Base-by-base conservation (phyloP, 805 yeast genomes). In the Metschnikowia cerradonensis region DNA sequence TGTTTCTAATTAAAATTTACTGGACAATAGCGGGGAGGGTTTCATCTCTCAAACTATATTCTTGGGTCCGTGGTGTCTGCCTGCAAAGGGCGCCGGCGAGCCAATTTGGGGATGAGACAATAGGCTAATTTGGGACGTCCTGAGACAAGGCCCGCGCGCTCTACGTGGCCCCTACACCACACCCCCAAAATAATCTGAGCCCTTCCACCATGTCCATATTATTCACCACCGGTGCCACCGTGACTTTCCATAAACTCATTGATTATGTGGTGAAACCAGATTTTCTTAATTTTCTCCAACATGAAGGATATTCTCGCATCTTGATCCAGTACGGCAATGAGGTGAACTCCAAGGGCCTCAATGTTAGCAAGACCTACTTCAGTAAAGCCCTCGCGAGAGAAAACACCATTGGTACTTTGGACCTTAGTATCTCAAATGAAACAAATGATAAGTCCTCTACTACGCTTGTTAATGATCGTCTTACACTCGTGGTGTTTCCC, bases 151-250 rank as follows among this genome's bases (percentile, higher is more conserved):
- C 23, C 23, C 6, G 23, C 23, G 30, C 30, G 26, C 23, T 23
- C 14, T 15, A 34, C 36, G 36, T 17, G 15, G 36, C 17, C 36
- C 13, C 4, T 8, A 35, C 20, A 35, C 19, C 17, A 23, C 23
- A 22, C 26, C 8, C 6, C 26, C 26, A 22, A 3, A 7, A 22
- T 22, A 5, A 14, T 37, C 15, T 13, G 22, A 15, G 17, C 11
- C 15, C 26, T 19, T 31, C 36, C 45, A 31, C 37, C 37, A 45
- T 45, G 48, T 47, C 51, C 30, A 54, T 71, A 14, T 69, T 91
- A 33, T 84, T 91, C 4, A 85, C 95, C 0, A 86, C 95, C 3
- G 98, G 98, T 0, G 97, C 97, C 2, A 91, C 97, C 0, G 91
- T 87, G 19, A 86, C 96, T 0, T 92, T 92, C 63, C 74, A 76